Conservation (phyloP, 768 basidiomycete genomes). For the Tremella mesenterica region DNA sequence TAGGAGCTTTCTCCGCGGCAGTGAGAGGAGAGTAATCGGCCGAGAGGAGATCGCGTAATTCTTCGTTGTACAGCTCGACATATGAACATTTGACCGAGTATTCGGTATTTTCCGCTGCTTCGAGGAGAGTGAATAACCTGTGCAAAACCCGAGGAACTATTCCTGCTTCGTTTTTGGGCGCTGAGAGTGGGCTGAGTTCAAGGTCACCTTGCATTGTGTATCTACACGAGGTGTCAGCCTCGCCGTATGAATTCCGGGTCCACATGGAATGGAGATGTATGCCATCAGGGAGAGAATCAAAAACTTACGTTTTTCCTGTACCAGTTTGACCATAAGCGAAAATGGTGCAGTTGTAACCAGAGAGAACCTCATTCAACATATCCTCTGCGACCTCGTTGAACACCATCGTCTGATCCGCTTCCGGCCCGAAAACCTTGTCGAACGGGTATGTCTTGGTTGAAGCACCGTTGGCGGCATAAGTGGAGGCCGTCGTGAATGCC, state of each 20-base stretch:
- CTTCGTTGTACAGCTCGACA: slow-evolving; percentile 96
- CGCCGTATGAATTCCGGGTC: neutral
- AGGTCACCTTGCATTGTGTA: slow-evolving; percentile 96
- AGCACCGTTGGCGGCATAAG: slow-evolving; percentile 35
- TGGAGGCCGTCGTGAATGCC: slow-evolving; percentile 34
- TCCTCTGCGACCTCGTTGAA: slow-evolving; percentile 89
- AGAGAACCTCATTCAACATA: slow-evolving; percentile 84
- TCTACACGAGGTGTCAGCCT: slow-evolving; percentile 29
- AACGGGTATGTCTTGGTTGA: slow-evolving; percentile 68
- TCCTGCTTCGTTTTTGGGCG: slow-evolving; percentile 75
- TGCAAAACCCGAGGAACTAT: slow-evolving; percentile 93
- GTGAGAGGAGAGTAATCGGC: slow-evolving; percentile 52
- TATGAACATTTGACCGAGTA: slow-evolving; percentile 90
- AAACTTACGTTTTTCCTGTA: slow-evolving; percentile 88
- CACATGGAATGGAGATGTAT: neutral
- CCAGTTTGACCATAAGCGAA: slow-evolving; percentile 99
- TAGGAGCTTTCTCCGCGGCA: slow-evolving; percentile 5
- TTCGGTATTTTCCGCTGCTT: slow-evolving; percentile 59
- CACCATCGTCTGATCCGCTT: slow-evolving; percentile 87
- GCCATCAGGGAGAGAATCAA: neutral
- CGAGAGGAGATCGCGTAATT: slow-evolving; percentile 84
- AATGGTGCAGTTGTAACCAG: slow-evolving; percentile 92
- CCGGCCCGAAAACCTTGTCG: slow-evolving; percentile 91
- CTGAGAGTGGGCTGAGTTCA: slow-evolving; percentile 54
- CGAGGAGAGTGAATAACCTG: slow-evolving; percentile 79